These are phyloP conservation scores for Dalbergia cultrata DNA, from an alignment of 306 rosid genomes.

Conservation along the genomic window DNA sequence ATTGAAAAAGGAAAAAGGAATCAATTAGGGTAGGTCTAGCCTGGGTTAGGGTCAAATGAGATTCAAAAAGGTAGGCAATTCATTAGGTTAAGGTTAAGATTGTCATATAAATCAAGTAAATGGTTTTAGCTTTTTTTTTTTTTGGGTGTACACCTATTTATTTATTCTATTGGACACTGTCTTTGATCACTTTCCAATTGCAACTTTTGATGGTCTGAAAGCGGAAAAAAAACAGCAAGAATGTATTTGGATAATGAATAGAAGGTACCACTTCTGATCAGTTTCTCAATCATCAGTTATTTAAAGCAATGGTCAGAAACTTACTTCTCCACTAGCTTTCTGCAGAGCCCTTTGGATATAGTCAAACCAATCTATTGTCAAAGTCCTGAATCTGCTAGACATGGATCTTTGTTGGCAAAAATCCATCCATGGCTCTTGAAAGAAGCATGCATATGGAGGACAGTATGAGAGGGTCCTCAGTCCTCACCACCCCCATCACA, in stretches of 20 bases:
- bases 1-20: background rate
- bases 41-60: background rate
- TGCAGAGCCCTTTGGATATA: conserved; percentile 45
- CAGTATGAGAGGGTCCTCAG: conserved; percentile 35
- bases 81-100: conserved; percentile 40
- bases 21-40: background rate
- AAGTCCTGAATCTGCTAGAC: conserved; percentile 48
- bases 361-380: conserved; percentile 33
- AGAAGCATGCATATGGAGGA: conserved; percentile 52
- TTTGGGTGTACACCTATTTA: background rate
- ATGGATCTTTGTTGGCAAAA: conserved; percentile 54
- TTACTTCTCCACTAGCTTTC: conserved; percentile 59
- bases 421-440: conserved; percentile 52
- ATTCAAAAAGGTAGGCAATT: conserved; percentile 35
- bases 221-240: conserved; percentile 35
- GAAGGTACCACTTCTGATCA: conserved; percentile 40
- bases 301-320: conserved; percentile 54
- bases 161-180: conserved; percentile 31
- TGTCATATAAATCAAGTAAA: conserved; percentile 20
- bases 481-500: conserved; percentile 40
- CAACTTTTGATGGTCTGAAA: conserved; percentile 53
- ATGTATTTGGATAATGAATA: conserved; percentile 52
- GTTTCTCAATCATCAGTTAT: conserved; percentile 53
- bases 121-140: background rate
- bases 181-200: conserved; percentile 31